Percentiles rank a stretch among this genome's conserved stretches.
Conservation (phyloP, 805 yeast species). For the Yamadazyma philogaea region DNA sequence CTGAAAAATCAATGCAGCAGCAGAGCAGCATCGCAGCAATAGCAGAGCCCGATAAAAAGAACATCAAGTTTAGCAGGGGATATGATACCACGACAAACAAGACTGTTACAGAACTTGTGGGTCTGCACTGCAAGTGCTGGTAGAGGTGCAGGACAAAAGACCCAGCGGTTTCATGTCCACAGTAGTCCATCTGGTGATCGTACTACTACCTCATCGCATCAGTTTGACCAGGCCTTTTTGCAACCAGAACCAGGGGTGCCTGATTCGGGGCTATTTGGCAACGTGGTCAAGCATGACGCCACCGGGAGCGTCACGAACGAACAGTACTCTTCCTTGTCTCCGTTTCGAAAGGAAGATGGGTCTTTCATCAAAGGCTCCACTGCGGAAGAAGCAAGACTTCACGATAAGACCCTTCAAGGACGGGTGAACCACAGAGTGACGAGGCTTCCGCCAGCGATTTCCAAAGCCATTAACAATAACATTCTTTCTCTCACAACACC, state of each 20-base stretch:
- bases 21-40: too few species aligned
- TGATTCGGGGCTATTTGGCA: conserved; percentile 16
- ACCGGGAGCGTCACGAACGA: neutral
- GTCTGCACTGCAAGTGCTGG: too few species aligned
- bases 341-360: conserved; percentile 40
- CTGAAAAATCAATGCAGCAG: too few species aligned
- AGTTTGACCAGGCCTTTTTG: too few species aligned
- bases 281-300: conserved; percentile 16
- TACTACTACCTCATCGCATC: conserved; percentile 2
- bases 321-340: conserved; percentile 19
- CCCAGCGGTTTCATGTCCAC: neutral
- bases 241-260: neutral
- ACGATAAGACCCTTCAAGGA: conserved; percentile 56
- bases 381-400: conserved; percentile 53
- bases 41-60: too few species aligned
- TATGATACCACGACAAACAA: too few species aligned
- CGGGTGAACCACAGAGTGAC: conserved; percentile 51
- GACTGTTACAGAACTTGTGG: too few species aligned
- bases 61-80: too few species aligned
- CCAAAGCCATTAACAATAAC: conserved; percentile 60
- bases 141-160: too few species aligned
- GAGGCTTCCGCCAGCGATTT: conserved; percentile 52
- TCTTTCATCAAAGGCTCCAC: conserved; percentile 40
- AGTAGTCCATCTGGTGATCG: neutral
- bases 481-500: conserved; percentile 63